Conservation (phyloP, 176 grass and related monocot species). For the Oryza brachyantha region DNA sequence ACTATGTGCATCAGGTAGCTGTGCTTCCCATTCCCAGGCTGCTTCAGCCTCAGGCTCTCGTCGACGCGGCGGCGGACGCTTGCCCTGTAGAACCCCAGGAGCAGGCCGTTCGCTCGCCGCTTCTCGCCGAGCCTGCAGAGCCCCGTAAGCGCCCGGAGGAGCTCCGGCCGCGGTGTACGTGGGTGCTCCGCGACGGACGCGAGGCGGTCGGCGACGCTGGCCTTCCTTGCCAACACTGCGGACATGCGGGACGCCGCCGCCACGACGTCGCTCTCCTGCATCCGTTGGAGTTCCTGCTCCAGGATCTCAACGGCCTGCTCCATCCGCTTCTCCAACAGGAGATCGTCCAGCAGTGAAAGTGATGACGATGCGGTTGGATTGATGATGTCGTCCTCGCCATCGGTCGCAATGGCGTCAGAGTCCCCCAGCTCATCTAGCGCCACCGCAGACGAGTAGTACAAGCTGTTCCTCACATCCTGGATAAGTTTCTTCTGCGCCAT, state of each 20-base stretch:
- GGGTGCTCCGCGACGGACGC: constrained; percentile 26
- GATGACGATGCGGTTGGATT: background rate
- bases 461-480: constrained; percentile 24
- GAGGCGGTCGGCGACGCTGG: constrained; percentile 30
- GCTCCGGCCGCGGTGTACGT: constrained; percentile 37
- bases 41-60: background rate
- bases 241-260: background rate
- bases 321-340: constrained; percentile 45
- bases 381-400: background rate
- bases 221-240: constrained; percentile 15
- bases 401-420: too few species aligned
- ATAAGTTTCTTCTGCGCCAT: constrained; percentile 35
- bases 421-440: background rate
- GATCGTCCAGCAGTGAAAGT: constrained; percentile 34
- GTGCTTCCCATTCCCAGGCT: too few species aligned
- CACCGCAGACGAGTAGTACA: constrained; percentile 17
- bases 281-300: background rate
- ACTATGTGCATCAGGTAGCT: background rate
- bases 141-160: constrained; percentile 36
- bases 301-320: constrained; percentile 39
- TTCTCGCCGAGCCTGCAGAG: constrained; percentile 49
- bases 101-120: constrained; percentile 26
- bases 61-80: background rate
- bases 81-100: constrained; percentile 20
- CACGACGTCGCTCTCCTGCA: background rate